phyloP scores from a whole-genome alignment of 768 basidiomycete genomes.

The Lentinula boryana region DNA sequence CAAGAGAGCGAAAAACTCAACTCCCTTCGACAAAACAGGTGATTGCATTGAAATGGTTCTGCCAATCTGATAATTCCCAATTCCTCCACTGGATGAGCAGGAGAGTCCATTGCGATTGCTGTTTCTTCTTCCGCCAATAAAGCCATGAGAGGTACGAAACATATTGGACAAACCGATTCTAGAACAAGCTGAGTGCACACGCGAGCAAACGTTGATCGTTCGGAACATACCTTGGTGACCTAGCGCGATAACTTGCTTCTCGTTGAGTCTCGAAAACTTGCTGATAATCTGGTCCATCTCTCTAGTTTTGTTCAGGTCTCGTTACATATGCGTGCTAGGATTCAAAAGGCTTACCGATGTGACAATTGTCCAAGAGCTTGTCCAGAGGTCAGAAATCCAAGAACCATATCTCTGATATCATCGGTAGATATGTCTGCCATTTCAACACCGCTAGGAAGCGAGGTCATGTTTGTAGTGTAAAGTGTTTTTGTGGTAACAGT shows the following conservation, averaged over 20 bases:
- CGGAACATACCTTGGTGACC: conserved; percentile 37
- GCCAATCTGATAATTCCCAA: conserved; percentile 64
- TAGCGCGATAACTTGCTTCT: conserved; percentile 39
- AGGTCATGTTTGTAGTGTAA: not conserved
- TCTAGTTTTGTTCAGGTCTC: conserved; percentile 14
- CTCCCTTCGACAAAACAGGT: conserved; percentile 82
- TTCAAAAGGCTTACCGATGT: not conserved
- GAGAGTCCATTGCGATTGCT: conserved; percentile 71
- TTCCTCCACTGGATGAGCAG: conserved; percentile 63
- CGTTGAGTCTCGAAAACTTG: conserved; percentile 43
- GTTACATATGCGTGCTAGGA: not conserved
- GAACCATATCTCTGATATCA: conserved; percentile 1
- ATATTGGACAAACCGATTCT: conserved; percentile 77
- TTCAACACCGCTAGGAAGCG: not conserved
- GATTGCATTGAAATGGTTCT: conserved; percentile 49
- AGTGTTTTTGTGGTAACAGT: not conserved
- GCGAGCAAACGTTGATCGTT: not conserved
- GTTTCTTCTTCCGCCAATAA: conserved; percentile 71
- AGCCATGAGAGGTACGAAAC: conserved; percentile 62
- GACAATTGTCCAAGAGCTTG: not conserved
- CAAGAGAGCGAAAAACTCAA: conserved; percentile 24
- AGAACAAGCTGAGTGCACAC: not conserved
- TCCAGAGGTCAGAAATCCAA: not conserved
- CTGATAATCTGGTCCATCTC: conserved; percentile 35
- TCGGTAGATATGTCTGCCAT: not conserved